Percentiles rank a stretch among this genome's conserved stretches.
These are phyloP conservation scores for Tetragonia tetragonoides DNA, from an alignment of 148 eudicot genomes.

Conservation along the genomic window DNA sequence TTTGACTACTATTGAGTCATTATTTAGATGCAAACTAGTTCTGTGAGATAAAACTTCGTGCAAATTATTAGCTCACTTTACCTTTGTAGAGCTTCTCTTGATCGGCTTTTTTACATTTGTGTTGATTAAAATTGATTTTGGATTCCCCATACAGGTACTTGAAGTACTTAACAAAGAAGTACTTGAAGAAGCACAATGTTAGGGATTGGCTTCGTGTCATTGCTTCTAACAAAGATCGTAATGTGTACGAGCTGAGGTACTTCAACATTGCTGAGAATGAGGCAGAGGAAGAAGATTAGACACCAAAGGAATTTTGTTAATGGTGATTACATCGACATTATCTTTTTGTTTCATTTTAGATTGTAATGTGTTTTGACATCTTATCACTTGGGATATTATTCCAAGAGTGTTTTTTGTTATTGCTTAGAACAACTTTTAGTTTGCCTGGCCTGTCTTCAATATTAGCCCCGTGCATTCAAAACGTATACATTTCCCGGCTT, in stretches of 20 bases:
- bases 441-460: neutral
- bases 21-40: no score
- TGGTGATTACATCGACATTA: neutral
- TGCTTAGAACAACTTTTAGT: slow-evolving; percentile 5
- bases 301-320: neutral
- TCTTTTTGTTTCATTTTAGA: slow-evolving; percentile 15
- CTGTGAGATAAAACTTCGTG: no score
- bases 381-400: slow-evolving; percentile 14
- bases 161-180: slow-evolving; percentile 82
- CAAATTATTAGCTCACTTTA: no score
- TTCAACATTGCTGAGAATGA: slow-evolving; percentile 89
- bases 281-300: slow-evolving; percentile 62
- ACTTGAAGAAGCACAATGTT: slow-evolving; percentile 79
- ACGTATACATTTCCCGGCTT: neutral
- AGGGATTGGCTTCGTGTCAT: slow-evolving; percentile 86
- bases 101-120: neutral
- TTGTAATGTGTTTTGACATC: slow-evolving; percentile 12
- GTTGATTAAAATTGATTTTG: neutral
- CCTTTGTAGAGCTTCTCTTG: neutral
- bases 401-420: slow-evolving; percentile 16
- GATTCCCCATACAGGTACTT: slow-evolving; percentile 41
- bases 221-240: slow-evolving; percentile 75
- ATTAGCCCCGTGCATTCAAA: slow-evolving; percentile 10
- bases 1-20: no score
- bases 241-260: slow-evolving; percentile 69